phyloP scores from a whole-genome alignment of 176 grass and related monocot species.

The Miscanthus lutarioriparius region DNA sequence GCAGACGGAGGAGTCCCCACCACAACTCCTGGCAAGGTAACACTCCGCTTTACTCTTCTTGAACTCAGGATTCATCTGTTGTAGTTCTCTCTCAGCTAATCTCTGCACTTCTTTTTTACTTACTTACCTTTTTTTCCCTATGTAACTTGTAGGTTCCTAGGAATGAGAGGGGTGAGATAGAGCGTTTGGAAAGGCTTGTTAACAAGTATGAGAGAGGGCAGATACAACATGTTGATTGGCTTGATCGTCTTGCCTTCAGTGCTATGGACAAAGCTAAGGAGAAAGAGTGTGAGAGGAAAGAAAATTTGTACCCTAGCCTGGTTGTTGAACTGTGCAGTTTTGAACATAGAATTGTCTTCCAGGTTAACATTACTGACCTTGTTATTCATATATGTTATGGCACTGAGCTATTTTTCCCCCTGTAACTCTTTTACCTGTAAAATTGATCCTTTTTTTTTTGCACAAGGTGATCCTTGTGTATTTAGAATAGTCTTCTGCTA shows the following conservation, averaged over 20 bases:
- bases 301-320: constrained; percentile 68
- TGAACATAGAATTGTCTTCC: constrained; percentile 92
- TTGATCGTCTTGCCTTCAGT: constrained; percentile 86
- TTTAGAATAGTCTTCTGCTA: background rate
- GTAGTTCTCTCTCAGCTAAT: constrained; percentile 10
- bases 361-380: constrained; percentile 50
- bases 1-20: constrained; percentile 91
- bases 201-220: constrained; percentile 98
- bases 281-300: constrained; percentile 51
- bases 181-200: constrained; percentile 85
- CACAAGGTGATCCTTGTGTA: background rate
- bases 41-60: background rate
- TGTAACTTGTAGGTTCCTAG: constrained; percentile 65
- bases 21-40: constrained; percentile 87
- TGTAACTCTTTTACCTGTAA: background rate
- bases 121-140: constrained; percentile 5
- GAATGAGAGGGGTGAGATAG: constrained; percentile 81
- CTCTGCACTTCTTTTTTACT: background rate
- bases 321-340: constrained; percentile 89
- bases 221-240: constrained; percentile 91
- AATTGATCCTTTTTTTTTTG: background rate
- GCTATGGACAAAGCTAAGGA: constrained; percentile 83
- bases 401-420: background rate
- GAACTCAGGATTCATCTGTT: background rate
- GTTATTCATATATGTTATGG: background rate